Evolutionary conservation across 306 rosid species (phyloP), one percentile per base, ranked within the genome.

Genomic region (Astragalus glycyphyllos): DNA sequence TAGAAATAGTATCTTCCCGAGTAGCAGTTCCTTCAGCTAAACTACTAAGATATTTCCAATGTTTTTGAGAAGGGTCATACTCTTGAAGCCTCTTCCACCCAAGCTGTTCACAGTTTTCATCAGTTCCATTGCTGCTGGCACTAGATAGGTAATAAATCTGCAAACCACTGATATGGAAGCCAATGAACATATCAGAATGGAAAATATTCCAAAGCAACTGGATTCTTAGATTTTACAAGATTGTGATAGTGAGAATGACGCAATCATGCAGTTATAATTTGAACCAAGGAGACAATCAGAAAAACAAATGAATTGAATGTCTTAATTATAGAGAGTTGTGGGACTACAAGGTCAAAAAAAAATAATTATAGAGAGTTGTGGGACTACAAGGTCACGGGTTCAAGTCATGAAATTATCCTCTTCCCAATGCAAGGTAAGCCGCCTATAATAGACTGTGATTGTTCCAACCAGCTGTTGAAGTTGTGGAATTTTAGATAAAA

Each of bases 61-160:
- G 80, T 68, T 72, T 76, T 82, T 85, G 94, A 77, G 75, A 81
- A 75, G 97, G 92, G 72, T 85, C 76, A 55, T 75, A 93, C 46
- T 90, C 98, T 77, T 84, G 86, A 61, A 90, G 86, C 49, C 83
- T 84, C 87, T 87, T 90, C 93, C 96, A 93, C 62, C 96, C 97
- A 76, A 85, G 84, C 50, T 60, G 82, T 58, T 85, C 94, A 54
- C 97, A 93, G 57, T 81, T 70, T 68, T 83, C 90, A 83, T 90
- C 98, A 0, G 84, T 72, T 74, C 97, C 98, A 57, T 88, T 85
- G 10, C 63, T 72, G 75, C 78, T 87, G 83, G 84, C 67, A 75
- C 88, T 88, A 44, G 97, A 90, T 57, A 93, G 83, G 83, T 93
- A 93, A 80, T 87, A 83, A 47, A 87, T 85, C 92, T 90, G 93